Evolutionary conservation across 1,139 yeast species (phyloP).

Genomic region (Lodderomyces theae): DNA sequence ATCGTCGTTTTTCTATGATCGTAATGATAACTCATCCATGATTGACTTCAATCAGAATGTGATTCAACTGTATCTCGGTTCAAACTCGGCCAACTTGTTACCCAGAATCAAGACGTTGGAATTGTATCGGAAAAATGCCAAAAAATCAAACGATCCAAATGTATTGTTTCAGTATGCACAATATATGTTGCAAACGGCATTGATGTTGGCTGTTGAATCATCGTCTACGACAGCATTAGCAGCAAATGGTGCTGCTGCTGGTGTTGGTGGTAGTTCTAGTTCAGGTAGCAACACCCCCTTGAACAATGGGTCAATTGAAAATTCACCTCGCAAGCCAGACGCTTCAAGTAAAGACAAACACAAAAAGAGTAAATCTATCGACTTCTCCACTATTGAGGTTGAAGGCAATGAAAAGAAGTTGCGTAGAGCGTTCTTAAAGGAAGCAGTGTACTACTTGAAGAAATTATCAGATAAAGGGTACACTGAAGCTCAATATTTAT

Average conservation of each 20-base stretch:
- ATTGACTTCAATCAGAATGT: slow-evolving; percentile 43
- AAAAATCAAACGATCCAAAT: slow-evolving; percentile 79
- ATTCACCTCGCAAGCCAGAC: slow-evolving; percentile 25
- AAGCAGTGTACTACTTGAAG: slow-evolving; percentile 69
- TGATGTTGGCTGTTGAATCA: slow-evolving; percentile 44
- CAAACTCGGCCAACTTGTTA: slow-evolving; percentile 49
- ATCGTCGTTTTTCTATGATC: slow-evolving; percentile 36
- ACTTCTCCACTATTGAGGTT: slow-evolving; percentile 19
- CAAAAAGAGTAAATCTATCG: slow-evolving; percentile 24
- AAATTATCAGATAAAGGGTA: slow-evolving; percentile 78
- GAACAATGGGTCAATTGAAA: slow-evolving; percentile 19
- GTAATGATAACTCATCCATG: slow-evolving; percentile 34
- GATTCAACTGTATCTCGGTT: slow-evolving; percentile 53
- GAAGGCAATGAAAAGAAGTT: slow-evolving; percentile 30
- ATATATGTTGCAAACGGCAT: slow-evolving; percentile 82
- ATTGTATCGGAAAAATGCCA: slow-evolving; percentile 81
- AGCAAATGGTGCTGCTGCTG: too few species aligned
- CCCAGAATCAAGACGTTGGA: slow-evolving; percentile 87
- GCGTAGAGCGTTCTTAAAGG: slow-evolving; percentile 60
- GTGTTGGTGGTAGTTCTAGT: too few species aligned
- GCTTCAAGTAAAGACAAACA: slow-evolving; percentile 14
- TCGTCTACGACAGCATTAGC: slow-evolving; percentile 5
- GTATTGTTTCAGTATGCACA: slow-evolving; percentile 89
- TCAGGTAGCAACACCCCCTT: slow-evolving; percentile 16
- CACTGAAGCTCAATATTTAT: slow-evolving; percentile 84